phyloP scores from a whole-genome alignment of 306 rosid genomes.

The Urtica urens region DNA sequence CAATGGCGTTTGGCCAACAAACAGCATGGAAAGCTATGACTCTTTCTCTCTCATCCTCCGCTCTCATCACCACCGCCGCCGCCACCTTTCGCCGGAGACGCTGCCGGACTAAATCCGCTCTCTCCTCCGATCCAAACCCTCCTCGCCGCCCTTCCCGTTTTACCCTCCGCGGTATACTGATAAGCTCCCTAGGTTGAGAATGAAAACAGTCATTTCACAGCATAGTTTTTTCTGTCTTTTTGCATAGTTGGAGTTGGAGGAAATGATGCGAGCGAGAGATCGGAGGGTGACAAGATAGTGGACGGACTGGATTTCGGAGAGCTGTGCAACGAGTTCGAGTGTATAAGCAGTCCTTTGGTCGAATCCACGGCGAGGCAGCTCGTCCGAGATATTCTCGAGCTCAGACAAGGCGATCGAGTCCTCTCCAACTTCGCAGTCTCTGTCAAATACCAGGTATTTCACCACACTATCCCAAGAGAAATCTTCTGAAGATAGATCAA shows the following conservation, averaged over 20 bases:
- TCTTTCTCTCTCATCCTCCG: constrained; percentile 38
- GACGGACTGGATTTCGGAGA: constrained; percentile 84
- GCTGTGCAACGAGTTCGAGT: constrained; percentile 92
- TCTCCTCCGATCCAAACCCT: constrained; percentile 16
- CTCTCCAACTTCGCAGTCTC: constrained; percentile 63
- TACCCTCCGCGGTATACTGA: constrained; percentile 52
- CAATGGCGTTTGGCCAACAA: neutral
- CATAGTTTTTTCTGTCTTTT: too few species aligned
- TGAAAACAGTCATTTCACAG: neutral
- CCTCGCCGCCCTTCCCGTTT: constrained; percentile 23
- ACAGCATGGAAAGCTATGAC: constrained; percentile 42
- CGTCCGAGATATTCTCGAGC: constrained; percentile 72
- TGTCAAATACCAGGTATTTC: constrained; percentile 57
- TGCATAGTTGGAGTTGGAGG: too few species aligned
- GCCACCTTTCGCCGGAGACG: neutral
- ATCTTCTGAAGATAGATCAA: neutral
- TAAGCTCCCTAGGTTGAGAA: too few species aligned
- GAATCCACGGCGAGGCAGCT: constrained; percentile 92
- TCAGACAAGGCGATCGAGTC: constrained; percentile 70
- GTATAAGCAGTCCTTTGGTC: constrained; percentile 87
- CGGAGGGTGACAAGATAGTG: constrained; percentile 68
- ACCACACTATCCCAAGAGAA: too few species aligned
- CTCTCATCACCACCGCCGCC: constrained; percentile 26
- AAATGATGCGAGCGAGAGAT: constrained; percentile 23
- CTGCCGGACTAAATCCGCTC: constrained; percentile 14